phyloP scores from a whole-genome alignment of 768 basidiomycete species.

The Gymnopilus dilepis region DNA sequence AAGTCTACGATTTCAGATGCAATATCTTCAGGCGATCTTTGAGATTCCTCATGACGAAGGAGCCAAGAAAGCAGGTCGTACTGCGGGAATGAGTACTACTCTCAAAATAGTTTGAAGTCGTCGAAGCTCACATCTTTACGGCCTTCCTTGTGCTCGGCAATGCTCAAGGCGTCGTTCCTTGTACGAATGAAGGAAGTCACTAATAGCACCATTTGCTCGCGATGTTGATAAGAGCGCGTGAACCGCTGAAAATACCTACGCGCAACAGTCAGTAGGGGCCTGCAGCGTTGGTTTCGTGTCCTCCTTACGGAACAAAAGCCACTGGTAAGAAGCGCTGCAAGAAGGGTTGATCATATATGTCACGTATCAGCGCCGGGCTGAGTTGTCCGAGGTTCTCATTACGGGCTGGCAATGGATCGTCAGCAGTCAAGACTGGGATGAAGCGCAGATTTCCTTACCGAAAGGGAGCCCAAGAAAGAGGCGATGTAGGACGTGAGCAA shows the following conservation, averaged over 20 bases:
- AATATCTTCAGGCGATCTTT: slow-evolving; percentile 28
- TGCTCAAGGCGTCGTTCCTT: neutral
- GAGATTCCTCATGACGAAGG: slow-evolving; percentile 29
- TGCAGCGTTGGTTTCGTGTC: neutral
- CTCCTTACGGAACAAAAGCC: slow-evolving; percentile 1
- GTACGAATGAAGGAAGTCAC: neutral
- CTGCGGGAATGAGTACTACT: slow-evolving; percentile 20
- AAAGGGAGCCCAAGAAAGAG: slow-evolving; percentile 26
- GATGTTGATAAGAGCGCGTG: slow-evolving; percentile 7
- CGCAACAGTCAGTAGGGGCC: slow-evolving; percentile 10
- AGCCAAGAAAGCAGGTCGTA: slow-evolving; percentile 44
- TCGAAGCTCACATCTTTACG: neutral
- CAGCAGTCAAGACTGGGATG: neutral
- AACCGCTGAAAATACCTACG: slow-evolving; percentile 17
- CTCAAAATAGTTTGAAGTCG: neutral
- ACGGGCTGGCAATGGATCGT: neutral
- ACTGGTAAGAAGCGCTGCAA: slow-evolving; percentile 1
- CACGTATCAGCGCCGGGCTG: neutral
- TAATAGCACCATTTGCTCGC: neutral
- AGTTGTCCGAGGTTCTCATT: neutral
- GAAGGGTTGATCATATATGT: neutral
- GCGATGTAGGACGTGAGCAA: slow-evolving; percentile 14
- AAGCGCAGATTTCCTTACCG: slow-evolving; percentile 19
- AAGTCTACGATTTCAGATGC: slow-evolving; percentile 33
- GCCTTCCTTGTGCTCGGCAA: neutral